Evolutionary conservation across 139 green algal genomes (phyloP).

Genomic region (Diplosphaera chodatii): DNA sequence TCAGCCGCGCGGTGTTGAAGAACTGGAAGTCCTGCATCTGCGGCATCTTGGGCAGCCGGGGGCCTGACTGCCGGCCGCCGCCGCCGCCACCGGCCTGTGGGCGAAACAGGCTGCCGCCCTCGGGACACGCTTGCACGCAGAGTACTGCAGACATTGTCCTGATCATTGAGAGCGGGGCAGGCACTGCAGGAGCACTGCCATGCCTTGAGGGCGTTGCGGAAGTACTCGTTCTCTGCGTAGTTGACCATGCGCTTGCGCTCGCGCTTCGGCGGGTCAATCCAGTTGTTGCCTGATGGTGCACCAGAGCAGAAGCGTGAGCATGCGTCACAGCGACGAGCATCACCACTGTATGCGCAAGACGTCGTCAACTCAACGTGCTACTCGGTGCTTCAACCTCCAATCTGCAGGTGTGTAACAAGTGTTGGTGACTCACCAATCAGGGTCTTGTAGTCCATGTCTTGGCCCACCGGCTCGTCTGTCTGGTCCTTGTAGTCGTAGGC

Average conservation of each 20-base stretch:
- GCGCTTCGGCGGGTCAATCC: conserved; percentile 92
- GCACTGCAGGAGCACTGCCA: too few relatives aligned
- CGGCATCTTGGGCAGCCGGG: conserved; percentile 87
- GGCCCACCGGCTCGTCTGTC: conserved; percentile 45
- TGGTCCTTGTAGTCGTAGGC: conserved; percentile 82
- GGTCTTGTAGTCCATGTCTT: conserved; percentile 40
- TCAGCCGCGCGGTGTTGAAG: conserved; percentile 75
- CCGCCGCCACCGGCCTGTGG: neutral
- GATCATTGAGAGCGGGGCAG: too few relatives aligned
- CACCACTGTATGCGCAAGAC: too few relatives aligned
- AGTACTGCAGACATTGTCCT: too few relatives aligned
- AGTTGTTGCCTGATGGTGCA: conserved; percentile 58
- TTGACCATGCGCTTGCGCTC: conserved; percentile 88
- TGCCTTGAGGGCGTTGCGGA: conserved; percentile 33
- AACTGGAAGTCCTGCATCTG: conserved; percentile 96
- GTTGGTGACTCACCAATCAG: conserved; percentile 27
- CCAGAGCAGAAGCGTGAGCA: too few relatives aligned
- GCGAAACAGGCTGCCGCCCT: too few relatives aligned
- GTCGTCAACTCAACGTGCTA: too few relatives aligned
- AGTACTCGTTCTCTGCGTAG: conserved; percentile 84
- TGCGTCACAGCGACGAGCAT: too few relatives aligned
- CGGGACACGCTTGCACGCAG: too few relatives aligned
- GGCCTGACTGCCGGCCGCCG: conserved; percentile 30
- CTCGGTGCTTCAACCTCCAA: too few relatives aligned
- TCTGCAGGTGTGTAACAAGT: neutral